Conservation (phyloP, 2,329 filamentous ascomycete species). For the Calonectria crousiana region DNA sequence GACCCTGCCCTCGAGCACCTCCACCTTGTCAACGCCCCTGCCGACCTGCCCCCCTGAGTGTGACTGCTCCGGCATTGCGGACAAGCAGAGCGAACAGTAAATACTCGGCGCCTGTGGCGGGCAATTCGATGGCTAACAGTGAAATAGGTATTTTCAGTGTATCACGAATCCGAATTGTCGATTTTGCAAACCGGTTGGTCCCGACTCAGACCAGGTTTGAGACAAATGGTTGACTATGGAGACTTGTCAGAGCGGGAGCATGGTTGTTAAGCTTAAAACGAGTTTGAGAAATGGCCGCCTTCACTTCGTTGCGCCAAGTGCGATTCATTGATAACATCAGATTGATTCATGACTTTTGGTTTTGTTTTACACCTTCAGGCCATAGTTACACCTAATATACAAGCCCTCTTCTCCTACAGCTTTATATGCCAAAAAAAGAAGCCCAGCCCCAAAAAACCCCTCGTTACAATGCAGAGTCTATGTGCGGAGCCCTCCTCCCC, state of each 20-base stretch:
- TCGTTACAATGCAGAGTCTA: slow-evolving; percentile 35
- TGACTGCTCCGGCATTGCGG: slow-evolving; percentile 43
- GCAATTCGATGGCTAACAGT: not conserved
- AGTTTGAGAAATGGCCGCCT: not conserved
- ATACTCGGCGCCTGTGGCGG: too few species aligned
- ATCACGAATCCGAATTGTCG: slow-evolving; percentile 48
- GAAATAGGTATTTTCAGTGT: slow-evolving; percentile 50
- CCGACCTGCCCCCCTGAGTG: slow-evolving; percentile 36
- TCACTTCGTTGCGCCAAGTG: not conserved
- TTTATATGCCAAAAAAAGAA: slow-evolving; percentile 23
- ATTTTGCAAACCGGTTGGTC: slow-evolving; percentile 21
- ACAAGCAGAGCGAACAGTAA: slow-evolving; percentile 43
- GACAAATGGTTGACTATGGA: not conserved
- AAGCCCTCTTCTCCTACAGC: slow-evolving; percentile 13
- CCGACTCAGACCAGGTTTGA: not conserved
- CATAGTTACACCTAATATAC: slow-evolving; percentile 33
- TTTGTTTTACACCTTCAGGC: slow-evolving; percentile 25
- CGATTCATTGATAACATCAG: not conserved
- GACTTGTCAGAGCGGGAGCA: too few species aligned
- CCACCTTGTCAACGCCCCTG: slow-evolving; percentile 6
- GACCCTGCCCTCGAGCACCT: slow-evolving; percentile 1
- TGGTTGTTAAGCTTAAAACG: too few species aligned
- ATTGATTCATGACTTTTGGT: slow-evolving; percentile 8
- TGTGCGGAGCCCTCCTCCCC: slow-evolving; percentile 27
- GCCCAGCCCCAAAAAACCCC: slow-evolving; percentile 16